These are phyloP conservation scores for Lentinula sp. DNA, from an alignment of 768 basidiomycete genomes.

Conservation along the genomic window DNA sequence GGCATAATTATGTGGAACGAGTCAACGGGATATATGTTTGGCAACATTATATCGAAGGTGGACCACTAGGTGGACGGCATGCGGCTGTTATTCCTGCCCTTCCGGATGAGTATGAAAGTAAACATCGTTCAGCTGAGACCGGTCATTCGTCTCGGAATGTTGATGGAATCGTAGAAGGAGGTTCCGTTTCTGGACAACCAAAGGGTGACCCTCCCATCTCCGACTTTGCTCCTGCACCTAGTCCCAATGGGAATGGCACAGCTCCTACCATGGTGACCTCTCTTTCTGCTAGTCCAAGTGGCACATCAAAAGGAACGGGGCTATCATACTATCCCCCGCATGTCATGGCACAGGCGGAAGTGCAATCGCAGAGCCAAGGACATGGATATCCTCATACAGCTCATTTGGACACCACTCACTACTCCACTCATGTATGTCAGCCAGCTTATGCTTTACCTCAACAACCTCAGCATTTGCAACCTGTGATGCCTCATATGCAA, in stretches of 20 bases:
- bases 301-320: slow-evolving; percentile 12
- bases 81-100: slow-evolving; percentile 78
- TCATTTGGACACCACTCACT: background rate
- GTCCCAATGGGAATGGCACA: slow-evolving; percentile 17
- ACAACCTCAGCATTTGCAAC: background rate
- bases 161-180: background rate
- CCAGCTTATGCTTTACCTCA: background rate
- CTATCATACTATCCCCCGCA: slow-evolving; percentile 46
- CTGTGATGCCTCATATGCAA: background rate
- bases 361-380: slow-evolving; percentile 12
- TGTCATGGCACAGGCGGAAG: slow-evolving; percentile 32
- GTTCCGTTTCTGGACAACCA: background rate
- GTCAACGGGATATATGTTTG: slow-evolving; percentile 66
- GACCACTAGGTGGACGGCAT: slow-evolving; percentile 75
- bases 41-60: slow-evolving; percentile 83
- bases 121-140: background rate
- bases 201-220: background rate
- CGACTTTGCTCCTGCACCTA: background rate
- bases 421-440: background rate
- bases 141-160: slow-evolving; percentile 17
- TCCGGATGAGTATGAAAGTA: slow-evolving; percentile 62
- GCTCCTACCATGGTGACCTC: slow-evolving; percentile 15
- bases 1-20: slow-evolving; percentile 74
- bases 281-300: background rate
- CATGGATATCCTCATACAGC: background rate